Evolutionary conservation across 345 rosid species (phyloP), one percentile per base, ranked within the genome.

Genomic region (Citrus mangshanensis): DNA sequence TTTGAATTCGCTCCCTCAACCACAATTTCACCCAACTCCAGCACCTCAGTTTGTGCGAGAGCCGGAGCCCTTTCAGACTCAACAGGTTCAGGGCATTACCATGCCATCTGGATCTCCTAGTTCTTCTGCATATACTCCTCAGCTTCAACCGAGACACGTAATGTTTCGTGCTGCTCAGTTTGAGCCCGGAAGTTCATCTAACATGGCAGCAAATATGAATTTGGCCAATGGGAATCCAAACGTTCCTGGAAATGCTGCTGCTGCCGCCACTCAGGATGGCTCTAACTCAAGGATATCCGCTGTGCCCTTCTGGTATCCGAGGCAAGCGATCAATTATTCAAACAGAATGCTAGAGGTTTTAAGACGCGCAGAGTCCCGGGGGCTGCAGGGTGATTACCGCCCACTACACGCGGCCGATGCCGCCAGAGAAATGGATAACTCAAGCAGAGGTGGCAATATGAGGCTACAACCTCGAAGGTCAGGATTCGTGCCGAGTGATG

Each of bases 381-480:
- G 34, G 28, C 58, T 18, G n/a, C 75, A 30, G 21, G 27, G 35
- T 35, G 34, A n/a, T 54, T 8, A 73, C 70, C 19, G 14, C 34
- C 82, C 73, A 22, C 5, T 16, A 9, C 67, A 63, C 27, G 6
- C 61, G 42, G 51, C 70, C 34, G 5, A 67, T 58, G 60, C 46
- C 27, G 24, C 67, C n/a, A 28, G 59, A 61, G 80, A 40, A 8
- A 61, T 64, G 59, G 81, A 80, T 4, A 35, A 18, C 28, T 9
- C 67, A 2, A 35, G 21, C 25, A 69, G 84, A 49, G 30, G 27
- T 65, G 79, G 70, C 5, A 68, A n/a, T 63, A 9, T 22, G 7
- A 73, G 81, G 78, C 21, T 76, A 54, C 34, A 18, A 34, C 78
- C 76, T 70, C 37, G 19, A 22, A 34, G 74, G 70, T 13, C 64